phyloP scores from a whole-genome alignment of 169 alveolate species.

The Eimeria sp. region DNA sequence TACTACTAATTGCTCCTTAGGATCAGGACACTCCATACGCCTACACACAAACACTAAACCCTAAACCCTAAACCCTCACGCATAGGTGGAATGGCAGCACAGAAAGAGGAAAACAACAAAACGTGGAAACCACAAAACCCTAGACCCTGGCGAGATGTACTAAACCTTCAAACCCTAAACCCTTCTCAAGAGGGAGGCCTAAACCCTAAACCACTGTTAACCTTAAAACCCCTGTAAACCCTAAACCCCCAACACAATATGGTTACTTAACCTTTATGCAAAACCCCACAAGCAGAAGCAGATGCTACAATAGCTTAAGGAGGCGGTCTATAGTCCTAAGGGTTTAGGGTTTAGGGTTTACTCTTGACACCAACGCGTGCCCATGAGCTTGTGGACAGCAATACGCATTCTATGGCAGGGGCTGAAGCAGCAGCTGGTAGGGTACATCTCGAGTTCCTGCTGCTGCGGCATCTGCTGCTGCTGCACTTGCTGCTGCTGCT shows the following conservation, averaged over 20 bases:
- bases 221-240: not conserved
- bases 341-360: slow-evolving; percentile 64
- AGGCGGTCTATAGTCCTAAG: not conserved
- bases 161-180: not conserved
- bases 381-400: slow-evolving; percentile 93
- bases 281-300: not conserved
- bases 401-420: slow-evolving; percentile 92
- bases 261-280: not conserved
- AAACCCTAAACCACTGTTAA: not conserved
- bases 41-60: slow-evolving; percentile 60
- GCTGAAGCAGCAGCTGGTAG: slow-evolving; percentile 90
- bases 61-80: slow-evolving; percentile 1
- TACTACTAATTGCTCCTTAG: slow-evolving; percentile 91
- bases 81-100: too few species aligned
- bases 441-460: slow-evolving; percentile 84
- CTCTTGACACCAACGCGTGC: slow-evolving; percentile 90
- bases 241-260: not conserved
- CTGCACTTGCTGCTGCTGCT: slow-evolving; percentile 44
- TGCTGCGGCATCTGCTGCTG: slow-evolving; percentile 88
- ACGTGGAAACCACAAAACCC: not conserved
- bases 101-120: too few species aligned
- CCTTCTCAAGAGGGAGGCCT: not conserved
- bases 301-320: not conserved
- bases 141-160: too few species aligned
- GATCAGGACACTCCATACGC: slow-evolving; percentile 89